Evolutionary conservation across 1,139 yeast species (phyloP).

Genomic region (Geotrichum phurueaensis): DNA sequence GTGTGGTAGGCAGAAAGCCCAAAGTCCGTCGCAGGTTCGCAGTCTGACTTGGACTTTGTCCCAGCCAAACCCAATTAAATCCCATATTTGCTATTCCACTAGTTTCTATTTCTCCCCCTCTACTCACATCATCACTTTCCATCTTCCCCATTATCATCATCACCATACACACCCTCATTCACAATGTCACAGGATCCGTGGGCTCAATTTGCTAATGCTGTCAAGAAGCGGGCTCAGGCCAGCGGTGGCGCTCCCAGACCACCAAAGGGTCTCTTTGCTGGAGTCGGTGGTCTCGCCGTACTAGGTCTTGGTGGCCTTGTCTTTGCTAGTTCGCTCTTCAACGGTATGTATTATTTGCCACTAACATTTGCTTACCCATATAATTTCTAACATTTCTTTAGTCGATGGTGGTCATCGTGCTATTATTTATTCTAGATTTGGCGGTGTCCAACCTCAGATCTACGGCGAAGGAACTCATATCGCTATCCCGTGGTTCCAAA

Average conservation of each 20-base stretch:
- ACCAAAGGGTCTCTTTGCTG: conserved; percentile 44
- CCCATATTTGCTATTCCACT: background rate
- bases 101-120: background rate
- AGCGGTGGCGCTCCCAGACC: conserved; percentile 40
- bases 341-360: conserved; percentile 30
- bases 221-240: conserved; percentile 60
- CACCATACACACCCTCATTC: background rate
- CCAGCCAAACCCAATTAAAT: background rate
- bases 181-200: conserved; percentile 36
- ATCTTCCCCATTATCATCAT: background rate
- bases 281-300: conserved; percentile 68
- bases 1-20: background rate
- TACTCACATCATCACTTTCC: background rate
- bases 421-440: conserved; percentile 79
- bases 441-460: conserved; percentile 81
- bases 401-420: conserved; percentile 99
- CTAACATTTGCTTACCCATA: background rate
- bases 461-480: conserved; percentile 94
- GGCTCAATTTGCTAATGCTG: conserved; percentile 60
- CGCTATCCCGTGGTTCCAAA: conserved; percentile 90
- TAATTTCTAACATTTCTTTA: conserved; percentile 6
- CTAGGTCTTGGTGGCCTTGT: conserved; percentile 67
- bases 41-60: background rate
- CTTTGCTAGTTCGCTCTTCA: conserved; percentile 73
- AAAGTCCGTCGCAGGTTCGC: background rate